Base-by-base conservation (phyloP, 208 protist genomes). In the Zelonia costaricensis region DNA sequence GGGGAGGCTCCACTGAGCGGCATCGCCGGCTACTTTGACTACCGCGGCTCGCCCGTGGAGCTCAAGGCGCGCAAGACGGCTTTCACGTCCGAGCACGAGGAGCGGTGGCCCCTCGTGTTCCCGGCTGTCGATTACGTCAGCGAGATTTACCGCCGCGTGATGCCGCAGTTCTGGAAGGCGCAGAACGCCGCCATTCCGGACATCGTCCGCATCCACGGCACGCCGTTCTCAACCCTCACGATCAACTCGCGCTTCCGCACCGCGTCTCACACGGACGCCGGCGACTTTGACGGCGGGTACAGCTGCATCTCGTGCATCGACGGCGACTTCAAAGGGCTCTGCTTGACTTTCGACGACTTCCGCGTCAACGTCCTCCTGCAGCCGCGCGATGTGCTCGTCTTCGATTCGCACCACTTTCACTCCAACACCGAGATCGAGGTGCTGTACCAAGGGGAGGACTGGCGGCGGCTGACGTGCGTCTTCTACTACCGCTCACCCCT, bases 391-490 rank as follows among this genome's bases (percentile, higher is more conserved):
- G 76, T 97, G 10, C 62, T 97, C 20, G 59, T 97, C 43, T 97
- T 97, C 61, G 82, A 97, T 49, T 91, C 92, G n/a, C 92, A 97
- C 75, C 80, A 89, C 70, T 94, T 88, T 43, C 92, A 97, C 78
- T 92, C 86, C 13, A 97, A 97, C 69, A 97, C 89, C 20, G 88
- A 97, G 63, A 58, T 83, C 22, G 88, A 97, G 60, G 1, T 58
- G 39, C 53, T 25, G 40, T 63, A 20, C 51, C n/a, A 45, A 35
- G n/a, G 48, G 28, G 45, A 65, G 49, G 52, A 82, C 45, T 97
- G 92, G 88, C 62, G 53, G 46, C 54, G 92, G 22, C 72, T 97
- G 8, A 91, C 87, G 2, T 95, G 92, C 64, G 92, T 97, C 3
- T 94, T 95, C 55, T 97, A 97, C 72, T 97, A 94, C 66, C 82